Base-by-base conservation (phyloP, 768 basidiomycete genomes). In the Porphyrellus cyaneotinctus region DNA sequence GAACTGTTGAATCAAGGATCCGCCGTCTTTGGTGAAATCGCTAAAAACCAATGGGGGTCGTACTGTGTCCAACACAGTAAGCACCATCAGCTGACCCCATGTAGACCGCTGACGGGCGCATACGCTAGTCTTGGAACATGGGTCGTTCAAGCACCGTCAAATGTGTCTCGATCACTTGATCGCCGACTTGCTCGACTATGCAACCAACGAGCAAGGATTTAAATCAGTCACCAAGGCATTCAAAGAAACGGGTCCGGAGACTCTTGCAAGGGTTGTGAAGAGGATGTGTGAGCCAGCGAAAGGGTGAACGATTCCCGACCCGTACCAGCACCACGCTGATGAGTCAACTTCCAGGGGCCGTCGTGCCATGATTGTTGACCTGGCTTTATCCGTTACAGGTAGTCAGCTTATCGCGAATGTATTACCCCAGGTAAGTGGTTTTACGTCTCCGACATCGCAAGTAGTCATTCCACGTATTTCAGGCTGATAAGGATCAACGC, bases 401-500 rank as follows among this genome's bases (percentile, higher is more conserved):
- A 91, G 89, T 65, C 91, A 93, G 67, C 70, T 93, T 47, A 91
- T 93, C 56, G 88, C 88, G 4, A 88, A 80, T 52, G 86, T 90
- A 26, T 70, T 92, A 49, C 91, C 90, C 5, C 83, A 80, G 56
- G 90, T 88, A 67, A 51, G 81, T 64, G 11, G 18, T 22, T 24
- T 43, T 35, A 6, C 20, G 11, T 36, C 26, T 24, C 22, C 23
- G 14, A 41, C 11, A 48, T 50, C 31, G 23, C 37, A 39, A 53
- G 49, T 31, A 20, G 17, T 48, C 46, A 67, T 38, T 57, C 30
- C 22, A 50, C 53, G 39, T 18, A 23, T 45, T 36, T 24, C 20
- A 91, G 89, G 88, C 87, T 49, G 88, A 91, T 70, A 90, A 91
- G 68, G 91, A 91, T 48, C 91, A 93, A 65, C 83, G 91, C 20